phyloP scores from a whole-genome alignment of 257 asterid species.

The Solanum rostratum region DNA sequence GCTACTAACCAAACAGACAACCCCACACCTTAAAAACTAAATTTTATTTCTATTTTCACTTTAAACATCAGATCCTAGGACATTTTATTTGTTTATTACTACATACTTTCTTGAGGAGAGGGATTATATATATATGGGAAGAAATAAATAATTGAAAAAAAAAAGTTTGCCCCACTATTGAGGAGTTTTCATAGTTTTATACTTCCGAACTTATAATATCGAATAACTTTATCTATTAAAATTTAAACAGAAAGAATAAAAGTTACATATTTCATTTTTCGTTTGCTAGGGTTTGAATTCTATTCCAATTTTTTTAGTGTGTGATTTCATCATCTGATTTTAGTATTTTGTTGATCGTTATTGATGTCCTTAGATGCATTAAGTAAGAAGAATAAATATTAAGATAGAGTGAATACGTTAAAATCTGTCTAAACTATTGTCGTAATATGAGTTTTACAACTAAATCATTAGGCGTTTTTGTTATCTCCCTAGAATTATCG shows the following conservation, averaged over 20 bases:
- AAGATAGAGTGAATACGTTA: too few species aligned
- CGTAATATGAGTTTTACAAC: neutral
- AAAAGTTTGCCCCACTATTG: neutral
- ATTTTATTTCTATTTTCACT: neutral
- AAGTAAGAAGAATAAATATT: too few species aligned
- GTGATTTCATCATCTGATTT: too few species aligned
- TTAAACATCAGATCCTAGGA: slow-evolving; percentile 38
- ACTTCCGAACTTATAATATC: neutral
- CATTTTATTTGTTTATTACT: neutral
- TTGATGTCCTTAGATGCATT: neutral
- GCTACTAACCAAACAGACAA: slow-evolving; percentile 30
- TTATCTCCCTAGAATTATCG: neutral
- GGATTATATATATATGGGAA: neutral
- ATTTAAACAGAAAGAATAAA: too few species aligned
- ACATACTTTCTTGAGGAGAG: neutral
- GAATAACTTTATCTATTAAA: neutral
- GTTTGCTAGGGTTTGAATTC: neutral
- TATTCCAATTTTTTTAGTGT: too few species aligned
- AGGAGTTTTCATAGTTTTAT: neutral
- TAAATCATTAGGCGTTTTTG: neutral
- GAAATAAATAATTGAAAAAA: slow-evolving; percentile 5
- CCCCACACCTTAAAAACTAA: slow-evolving; percentile 34
- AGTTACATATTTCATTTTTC: too few species aligned
- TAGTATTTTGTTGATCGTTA: too few species aligned
- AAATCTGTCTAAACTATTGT: too few species aligned